These are phyloP conservation scores for Cucumis variabilis DNA, from an alignment of 331 rosid species.

Conservation along the genomic window DNA sequence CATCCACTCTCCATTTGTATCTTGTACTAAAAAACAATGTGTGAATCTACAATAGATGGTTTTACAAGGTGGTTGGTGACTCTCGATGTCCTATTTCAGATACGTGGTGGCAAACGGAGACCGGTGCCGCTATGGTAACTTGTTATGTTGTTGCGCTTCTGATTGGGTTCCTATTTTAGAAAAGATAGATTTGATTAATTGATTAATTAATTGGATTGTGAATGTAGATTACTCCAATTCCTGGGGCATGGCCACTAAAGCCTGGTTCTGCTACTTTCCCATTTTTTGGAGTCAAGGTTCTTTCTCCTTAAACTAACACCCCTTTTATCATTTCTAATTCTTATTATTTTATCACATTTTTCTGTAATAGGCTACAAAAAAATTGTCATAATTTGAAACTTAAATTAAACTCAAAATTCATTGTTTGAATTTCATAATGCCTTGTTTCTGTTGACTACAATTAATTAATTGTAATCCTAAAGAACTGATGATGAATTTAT, in stretches of 20 bases:
- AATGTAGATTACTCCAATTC: slow-evolving; percentile 88
- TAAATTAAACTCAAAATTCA: too few species aligned
- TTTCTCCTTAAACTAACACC: slow-evolving; percentile 27
- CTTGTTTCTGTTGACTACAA: too few species aligned
- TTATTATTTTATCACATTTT: background rate
- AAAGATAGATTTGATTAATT: background rate
- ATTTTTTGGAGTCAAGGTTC: slow-evolving; percentile 97
- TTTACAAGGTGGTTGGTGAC: slow-evolving; percentile 85
- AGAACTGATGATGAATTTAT: too few species aligned
- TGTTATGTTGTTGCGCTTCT: too few species aligned
- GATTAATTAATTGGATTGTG: background rate
- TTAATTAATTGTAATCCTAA: too few species aligned
- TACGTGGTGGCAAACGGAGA: slow-evolving; percentile 99
- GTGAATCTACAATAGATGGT: slow-evolving; percentile 46
- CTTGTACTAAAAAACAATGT: too few species aligned
- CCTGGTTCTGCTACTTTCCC: slow-evolving; percentile 99
- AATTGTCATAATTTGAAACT: too few species aligned
- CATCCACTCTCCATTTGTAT: too few species aligned
- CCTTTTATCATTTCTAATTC: background rate
- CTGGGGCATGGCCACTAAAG: slow-evolving; percentile 97
- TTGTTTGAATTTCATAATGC: too few species aligned
- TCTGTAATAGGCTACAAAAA: too few species aligned
- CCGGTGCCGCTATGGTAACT: slow-evolving; percentile 93
- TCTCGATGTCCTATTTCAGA: slow-evolving; percentile 96
- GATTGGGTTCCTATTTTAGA: too few species aligned